Conservation (phyloP, 1,284 basidiomycete genomes). For the Microstroma glucosiphilum region DNA sequence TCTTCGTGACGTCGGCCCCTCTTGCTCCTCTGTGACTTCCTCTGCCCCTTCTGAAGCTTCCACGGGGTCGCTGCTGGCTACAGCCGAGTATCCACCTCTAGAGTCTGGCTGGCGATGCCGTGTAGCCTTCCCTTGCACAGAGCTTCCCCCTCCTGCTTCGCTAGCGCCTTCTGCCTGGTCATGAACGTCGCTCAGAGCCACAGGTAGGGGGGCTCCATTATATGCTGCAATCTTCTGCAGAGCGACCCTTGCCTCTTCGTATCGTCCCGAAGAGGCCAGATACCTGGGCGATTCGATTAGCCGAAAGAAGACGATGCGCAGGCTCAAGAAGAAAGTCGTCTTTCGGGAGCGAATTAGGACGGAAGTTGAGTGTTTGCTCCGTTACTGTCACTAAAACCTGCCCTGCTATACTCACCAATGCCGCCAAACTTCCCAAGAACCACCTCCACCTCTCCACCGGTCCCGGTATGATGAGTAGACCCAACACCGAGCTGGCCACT, state of each 20-base stretch:
- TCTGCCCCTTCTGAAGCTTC: background rate
- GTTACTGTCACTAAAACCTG: slow-evolving; percentile 4
- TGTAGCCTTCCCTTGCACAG: background rate
- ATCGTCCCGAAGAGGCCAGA: slow-evolving; percentile 29
- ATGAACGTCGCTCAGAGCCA: slow-evolving; percentile 28
- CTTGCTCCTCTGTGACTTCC: background rate
- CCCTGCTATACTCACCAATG: slow-evolving; percentile 16
- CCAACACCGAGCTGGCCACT: slow-evolving; percentile 28
- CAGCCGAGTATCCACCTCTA: background rate
- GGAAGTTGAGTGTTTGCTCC: background rate
- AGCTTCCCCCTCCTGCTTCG: too few relatives aligned
- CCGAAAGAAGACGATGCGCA: slow-evolving; percentile 76
- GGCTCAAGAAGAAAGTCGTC: slow-evolving; percentile 77
- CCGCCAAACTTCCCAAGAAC: slow-evolving; percentile 21
- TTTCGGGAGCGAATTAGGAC: slow-evolving; percentile 46
- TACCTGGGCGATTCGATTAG: slow-evolving; percentile 76
- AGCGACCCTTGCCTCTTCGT: slow-evolving; percentile 33
- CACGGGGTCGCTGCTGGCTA: background rate
- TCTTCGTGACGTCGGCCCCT: background rate
- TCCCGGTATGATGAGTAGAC: slow-evolving; percentile 25
- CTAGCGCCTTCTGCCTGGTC: slow-evolving; percentile 8
- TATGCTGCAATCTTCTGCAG: slow-evolving; percentile 33
- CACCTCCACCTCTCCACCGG: slow-evolving; percentile 22
- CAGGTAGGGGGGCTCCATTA: slow-evolving; percentile 22
- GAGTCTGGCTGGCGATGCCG: background rate